These are phyloP conservation scores for Spathaspora sp. DNA, from an alignment of 805 yeast species.

Conservation along the genomic window DNA sequence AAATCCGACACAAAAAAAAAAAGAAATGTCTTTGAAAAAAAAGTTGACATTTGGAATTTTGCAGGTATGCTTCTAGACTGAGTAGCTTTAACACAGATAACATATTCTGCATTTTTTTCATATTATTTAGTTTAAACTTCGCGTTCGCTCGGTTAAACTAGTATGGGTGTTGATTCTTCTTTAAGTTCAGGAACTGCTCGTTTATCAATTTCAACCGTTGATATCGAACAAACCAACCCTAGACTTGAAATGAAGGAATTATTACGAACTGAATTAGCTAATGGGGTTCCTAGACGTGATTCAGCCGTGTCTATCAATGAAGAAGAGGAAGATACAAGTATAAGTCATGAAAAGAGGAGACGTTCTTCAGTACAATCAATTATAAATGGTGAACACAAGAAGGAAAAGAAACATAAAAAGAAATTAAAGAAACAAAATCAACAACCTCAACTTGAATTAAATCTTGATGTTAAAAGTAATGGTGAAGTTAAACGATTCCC, in stretches of 20 bases:
- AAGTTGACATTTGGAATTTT: background rate
- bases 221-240: conserved; percentile 14
- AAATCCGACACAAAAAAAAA: background rate
- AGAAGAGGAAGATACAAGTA: conserved; percentile 9
- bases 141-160: background rate
- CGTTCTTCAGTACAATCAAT: conserved; percentile 32
- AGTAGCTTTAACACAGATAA: too few relatives aligned
- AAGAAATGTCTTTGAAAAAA: background rate
- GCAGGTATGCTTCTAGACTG: background rate
- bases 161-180: conserved; percentile 7
- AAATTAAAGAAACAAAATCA: conserved; percentile 29
- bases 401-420: conserved; percentile 24
- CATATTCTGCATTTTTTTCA: too few relatives aligned
- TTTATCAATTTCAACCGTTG: conserved; percentile 22
- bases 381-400: conserved; percentile 8
- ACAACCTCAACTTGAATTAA: conserved; percentile 16
- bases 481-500: conserved; percentile 11
- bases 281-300: conserved; percentile 13
- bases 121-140: too few relatives aligned
- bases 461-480: conserved; percentile 1
- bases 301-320: conserved; percentile 20
- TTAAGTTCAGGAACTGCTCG: conserved; percentile 22
- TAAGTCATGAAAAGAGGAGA: conserved; percentile 25
- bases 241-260: conserved; percentile 15
- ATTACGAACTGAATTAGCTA: conserved; percentile 5